Conservation (phyloP, 257 asterid genomes). For the Datura wrightii region DNA sequence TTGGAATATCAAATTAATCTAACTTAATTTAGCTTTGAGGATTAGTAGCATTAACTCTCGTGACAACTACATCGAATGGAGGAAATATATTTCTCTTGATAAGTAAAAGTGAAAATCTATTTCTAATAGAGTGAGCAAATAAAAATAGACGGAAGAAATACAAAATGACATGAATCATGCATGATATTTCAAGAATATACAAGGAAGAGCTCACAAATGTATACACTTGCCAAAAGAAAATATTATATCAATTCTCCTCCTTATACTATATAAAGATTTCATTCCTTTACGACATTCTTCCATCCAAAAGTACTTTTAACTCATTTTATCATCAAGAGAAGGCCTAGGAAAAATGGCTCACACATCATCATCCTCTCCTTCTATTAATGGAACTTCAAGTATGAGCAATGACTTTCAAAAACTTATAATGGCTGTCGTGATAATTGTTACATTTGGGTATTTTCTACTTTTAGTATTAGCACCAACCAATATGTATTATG, state of each 20-base stretch:
- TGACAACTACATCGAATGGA: too few species aligned
- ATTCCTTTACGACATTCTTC: slow-evolving; percentile 22
- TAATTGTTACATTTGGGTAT: slow-evolving; percentile 55
- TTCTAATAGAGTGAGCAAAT: too few species aligned
- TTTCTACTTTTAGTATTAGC: slow-evolving; percentile 61
- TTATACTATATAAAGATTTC: slow-evolving; percentile 40
- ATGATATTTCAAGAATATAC: slow-evolving; percentile 26
- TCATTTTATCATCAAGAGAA: too few species aligned
- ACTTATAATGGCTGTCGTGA: slow-evolving; percentile 46
- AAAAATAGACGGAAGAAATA: too few species aligned
- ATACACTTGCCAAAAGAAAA: slow-evolving; percentile 8
- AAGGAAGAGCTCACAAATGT: slow-evolving; percentile 22
- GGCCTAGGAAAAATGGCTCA: background rate
- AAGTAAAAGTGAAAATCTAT: too few species aligned
- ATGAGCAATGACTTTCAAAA: slow-evolving; percentile 39
- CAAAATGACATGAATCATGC: slow-evolving; percentile 38
- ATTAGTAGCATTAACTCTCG: too few species aligned
- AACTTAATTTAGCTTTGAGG: too few species aligned
- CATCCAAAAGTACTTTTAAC: background rate
- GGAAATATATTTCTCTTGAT: too few species aligned
- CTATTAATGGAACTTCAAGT: slow-evolving; percentile 13
- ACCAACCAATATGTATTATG: slow-evolving; percentile 56
- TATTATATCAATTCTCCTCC: slow-evolving; percentile 1
- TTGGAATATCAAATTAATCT: too few species aligned
- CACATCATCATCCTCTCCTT: slow-evolving; percentile 22